phyloP scores from a whole-genome alignment of 805 yeast species.

The Cyberlindnera xishuangbannaensis region DNA sequence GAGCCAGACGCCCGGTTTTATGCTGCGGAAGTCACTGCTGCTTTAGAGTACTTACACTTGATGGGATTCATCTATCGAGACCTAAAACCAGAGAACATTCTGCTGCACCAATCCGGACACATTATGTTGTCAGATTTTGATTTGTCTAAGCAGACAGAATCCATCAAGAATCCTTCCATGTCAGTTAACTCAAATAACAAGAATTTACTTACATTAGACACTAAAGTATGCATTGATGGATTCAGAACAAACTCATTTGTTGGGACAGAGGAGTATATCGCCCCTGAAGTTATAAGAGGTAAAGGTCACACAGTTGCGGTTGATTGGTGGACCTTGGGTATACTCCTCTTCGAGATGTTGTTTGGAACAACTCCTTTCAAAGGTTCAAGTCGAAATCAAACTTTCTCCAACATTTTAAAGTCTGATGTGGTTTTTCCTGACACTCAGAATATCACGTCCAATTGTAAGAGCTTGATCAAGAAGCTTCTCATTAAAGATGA shows the following conservation, averaged over 20 bases:
- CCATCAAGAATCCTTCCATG: conserved; percentile 71
- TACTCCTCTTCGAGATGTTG: conserved; percentile 87
- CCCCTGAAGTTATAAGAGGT: conserved; percentile 96
- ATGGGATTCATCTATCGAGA: conserved; percentile 98
- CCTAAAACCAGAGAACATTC: conserved; percentile 91
- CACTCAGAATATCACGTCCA: conserved; percentile 56
- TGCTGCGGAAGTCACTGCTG: conserved; percentile 96
- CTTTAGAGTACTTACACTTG: conserved; percentile 88
- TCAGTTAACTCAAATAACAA: conserved; percentile 26
- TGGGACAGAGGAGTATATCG: conserved; percentile 97
- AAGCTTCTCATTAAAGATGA: conserved; percentile 88
- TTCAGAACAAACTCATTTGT: conserved; percentile 97
- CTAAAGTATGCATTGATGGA: conserved; percentile 92
- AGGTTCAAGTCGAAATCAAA: conserved; percentile 81
- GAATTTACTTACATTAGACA: conserved; percentile 67
- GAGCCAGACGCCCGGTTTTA: conserved; percentile 91
- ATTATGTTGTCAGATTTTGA: conserved; percentile 97
- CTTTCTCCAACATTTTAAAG: conserved; percentile 83
- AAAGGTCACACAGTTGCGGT: conserved; percentile 97
- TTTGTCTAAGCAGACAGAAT: conserved; percentile 80
- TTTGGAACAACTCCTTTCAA: conserved; percentile 96
- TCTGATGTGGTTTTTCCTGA: conserved; percentile 80
- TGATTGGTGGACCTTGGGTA: conserved; percentile 99
- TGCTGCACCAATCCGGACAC: conserved; percentile 94
- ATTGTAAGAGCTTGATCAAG: conserved; percentile 73